Conservation (phyloP, 805 yeast species). For the Starmerella khaoyaiensis region DNA sequence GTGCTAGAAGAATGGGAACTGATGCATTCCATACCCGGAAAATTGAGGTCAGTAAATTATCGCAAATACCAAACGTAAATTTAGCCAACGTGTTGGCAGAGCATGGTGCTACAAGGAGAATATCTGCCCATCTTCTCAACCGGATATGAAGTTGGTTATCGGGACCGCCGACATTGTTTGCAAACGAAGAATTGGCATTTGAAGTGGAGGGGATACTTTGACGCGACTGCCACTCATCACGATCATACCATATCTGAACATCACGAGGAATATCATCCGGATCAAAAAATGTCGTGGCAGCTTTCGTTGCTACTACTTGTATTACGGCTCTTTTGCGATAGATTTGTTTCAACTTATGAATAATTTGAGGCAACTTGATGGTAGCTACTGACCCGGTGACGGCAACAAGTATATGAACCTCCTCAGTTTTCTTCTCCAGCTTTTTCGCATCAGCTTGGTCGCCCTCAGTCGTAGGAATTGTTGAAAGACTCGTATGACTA, state of each 20-base stretch:
- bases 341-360: slow-evolving; percentile 69
- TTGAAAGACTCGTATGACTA: too few relatives aligned
- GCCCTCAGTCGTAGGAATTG: too few relatives aligned
- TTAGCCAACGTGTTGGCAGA: slow-evolving; percentile 89
- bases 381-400: slow-evolving; percentile 97
- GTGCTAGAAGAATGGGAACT: slow-evolving; percentile 81
- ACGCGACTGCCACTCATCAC: slow-evolving; percentile 89
- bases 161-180: slow-evolving; percentile 19
- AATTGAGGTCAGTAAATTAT: slow-evolving; percentile 77
- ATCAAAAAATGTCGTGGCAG: slow-evolving; percentile 28
- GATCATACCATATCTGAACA: slow-evolving; percentile 81
- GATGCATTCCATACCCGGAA: slow-evolving; percentile 92
- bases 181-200: slow-evolving; percentile 1
- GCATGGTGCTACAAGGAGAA: slow-evolving; percentile 79
- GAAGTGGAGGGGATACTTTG: slow-evolving; percentile 27
- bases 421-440: slow-evolving; percentile 37
- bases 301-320: slow-evolving; percentile 63
- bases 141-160: slow-evolving; percentile 91
- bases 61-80: slow-evolving; percentile 80
- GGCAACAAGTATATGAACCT: slow-evolving; percentile 76
- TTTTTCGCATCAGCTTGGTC: too few relatives aligned
- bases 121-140: slow-evolving; percentile 92
- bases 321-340: slow-evolving; percentile 63
- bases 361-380: slow-evolving; percentile 78
- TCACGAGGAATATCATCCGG: slow-evolving; percentile 32